Percentiles rank a stretch among this genome's conserved stretches.
Conservation (phyloP, 2,329 filamentous ascomycete species). For the Exophiala bonariae region DNA sequence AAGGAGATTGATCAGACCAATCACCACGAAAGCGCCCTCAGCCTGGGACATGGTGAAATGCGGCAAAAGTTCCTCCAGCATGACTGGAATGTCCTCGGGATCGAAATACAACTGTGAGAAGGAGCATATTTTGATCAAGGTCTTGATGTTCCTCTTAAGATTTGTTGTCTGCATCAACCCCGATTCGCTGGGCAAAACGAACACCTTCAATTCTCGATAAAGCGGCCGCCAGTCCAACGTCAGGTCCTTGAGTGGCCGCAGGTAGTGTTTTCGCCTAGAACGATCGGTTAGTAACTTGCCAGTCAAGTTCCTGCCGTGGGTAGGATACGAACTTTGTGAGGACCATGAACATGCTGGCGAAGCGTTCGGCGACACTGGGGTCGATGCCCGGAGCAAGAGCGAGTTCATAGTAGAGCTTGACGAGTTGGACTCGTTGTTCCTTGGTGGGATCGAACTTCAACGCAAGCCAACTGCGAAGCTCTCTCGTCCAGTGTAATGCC, state of each 20-base stretch:
- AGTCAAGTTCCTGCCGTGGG: background rate
- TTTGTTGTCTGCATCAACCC: constrained; percentile 62
- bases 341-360: constrained; percentile 93
- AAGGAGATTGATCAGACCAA: constrained; percentile 80
- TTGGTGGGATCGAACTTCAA: constrained; percentile 96
- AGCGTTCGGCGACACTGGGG: constrained; percentile 76
- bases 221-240: constrained; percentile 88
- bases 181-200: constrained; percentile 83
- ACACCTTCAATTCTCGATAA: constrained; percentile 87
- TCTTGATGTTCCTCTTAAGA: constrained; percentile 66
- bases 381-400: constrained; percentile 88
- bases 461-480: constrained; percentile 90
- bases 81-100: constrained; percentile 76
- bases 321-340: constrained; percentile 74
- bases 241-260: constrained; percentile 87
- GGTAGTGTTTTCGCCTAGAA: constrained; percentile 85
- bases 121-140: constrained; percentile 83
- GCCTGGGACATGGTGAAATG: constrained; percentile 94
- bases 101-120: constrained; percentile 93
- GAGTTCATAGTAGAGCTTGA: constrained; percentile 92
- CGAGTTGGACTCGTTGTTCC: constrained; percentile 77
- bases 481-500: constrained; percentile 93
- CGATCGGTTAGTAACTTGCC: constrained; percentile 29
- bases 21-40: constrained; percentile 89
- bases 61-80: constrained; percentile 76